Percentiles rank a stretch among this genome's conserved stretches.
Conservation (phyloP, 257 asterid genomes). For the Solanum piurae region DNA sequence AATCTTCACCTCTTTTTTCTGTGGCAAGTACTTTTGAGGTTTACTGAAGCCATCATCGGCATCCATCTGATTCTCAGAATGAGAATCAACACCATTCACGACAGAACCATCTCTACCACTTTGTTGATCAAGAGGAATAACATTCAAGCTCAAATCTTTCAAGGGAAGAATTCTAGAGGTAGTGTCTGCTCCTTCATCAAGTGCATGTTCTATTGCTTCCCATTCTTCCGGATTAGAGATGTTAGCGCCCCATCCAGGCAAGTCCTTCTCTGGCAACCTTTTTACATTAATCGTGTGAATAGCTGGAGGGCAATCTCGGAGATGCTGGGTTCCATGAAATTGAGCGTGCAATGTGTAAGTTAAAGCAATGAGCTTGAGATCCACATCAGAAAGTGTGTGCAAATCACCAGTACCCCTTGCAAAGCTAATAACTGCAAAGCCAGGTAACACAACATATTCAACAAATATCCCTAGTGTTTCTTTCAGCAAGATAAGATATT, state of each 20-base stretch:
- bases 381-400: constrained; percentile 97
- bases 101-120: constrained; percentile 24
- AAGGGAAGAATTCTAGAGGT: constrained; percentile 71
- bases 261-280: constrained; percentile 88
- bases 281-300: constrained; percentile 67
- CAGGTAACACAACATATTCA: background rate
- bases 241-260: constrained; percentile 98
- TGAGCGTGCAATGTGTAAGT: constrained; percentile 78
- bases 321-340: constrained; percentile 70
- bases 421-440: constrained; percentile 58
- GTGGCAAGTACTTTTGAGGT: constrained; percentile 32
- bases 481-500: background rate
- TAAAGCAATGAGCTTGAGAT: constrained; percentile 90
- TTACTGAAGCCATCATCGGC: constrained; percentile 26
- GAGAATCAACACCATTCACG: constrained; percentile 34
- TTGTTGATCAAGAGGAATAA: constrained; percentile 29
- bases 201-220: constrained; percentile 78
- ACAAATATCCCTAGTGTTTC: background rate
- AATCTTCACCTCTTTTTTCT: constrained; percentile 58
- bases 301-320: constrained; percentile 78
- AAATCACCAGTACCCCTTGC: constrained; percentile 97
- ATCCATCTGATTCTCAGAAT: constrained; percentile 25
- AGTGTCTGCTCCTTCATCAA: constrained; percentile 33
- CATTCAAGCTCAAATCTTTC: constrained; percentile 48
- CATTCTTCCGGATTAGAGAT: constrained; percentile 91